Evolutionary conservation across 108 stramenopile species (phyloP), one percentile per base, ranked within the genome.

Genomic region (Cyclotella baltica): DNA sequence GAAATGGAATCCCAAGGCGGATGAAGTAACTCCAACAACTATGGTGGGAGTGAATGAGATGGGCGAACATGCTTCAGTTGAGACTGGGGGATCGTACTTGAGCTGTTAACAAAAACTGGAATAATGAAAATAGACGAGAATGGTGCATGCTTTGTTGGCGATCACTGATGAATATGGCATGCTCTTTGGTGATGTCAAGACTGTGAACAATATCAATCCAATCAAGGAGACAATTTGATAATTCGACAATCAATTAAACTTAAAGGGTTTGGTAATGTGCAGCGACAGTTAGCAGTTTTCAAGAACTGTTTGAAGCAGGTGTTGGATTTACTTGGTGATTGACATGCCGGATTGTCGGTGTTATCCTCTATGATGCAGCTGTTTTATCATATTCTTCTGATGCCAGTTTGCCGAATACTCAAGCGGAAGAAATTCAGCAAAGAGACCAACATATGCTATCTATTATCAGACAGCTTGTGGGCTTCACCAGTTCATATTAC

Each of bases 271-370:
- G n/a, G 4, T n/a, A n/a, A 52, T n/a, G 18, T 52, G 4, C 4
- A 4, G 4, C 10, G n/a, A n/a, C 51, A 52, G 19, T n/a, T 52
- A n/a, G 11, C 10, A n/a, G 51, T 52, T 20, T 52, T 52, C n/a
- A n/a, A 52, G 19, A 13, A 52, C 4, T 10, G 18, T 4, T n/a
- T 52, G 11, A 4, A 4, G n/a, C 11, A 20, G 51, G 51, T 52
- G 19, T n/a, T 52, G 51, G 51, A 52, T n/a, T 52, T 52, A n/a
- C 51, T n/a, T 20, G 51, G 51, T 4, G 10, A 19, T 52, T 52
- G 51, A n/a, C 51, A 52, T n/a, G 51, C 51, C n/a, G 51, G 51
- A n/a, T 20, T 52, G 19, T 52, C 51, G 4, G n/a, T 52, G 51
- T 20, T 52, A n/a, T 20, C 11, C 11, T 4, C 18, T n/a, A 52